Base-by-base conservation (phyloP, 768 basidiomycete species). In the Tylopilus rubrobrunneus region DNA sequence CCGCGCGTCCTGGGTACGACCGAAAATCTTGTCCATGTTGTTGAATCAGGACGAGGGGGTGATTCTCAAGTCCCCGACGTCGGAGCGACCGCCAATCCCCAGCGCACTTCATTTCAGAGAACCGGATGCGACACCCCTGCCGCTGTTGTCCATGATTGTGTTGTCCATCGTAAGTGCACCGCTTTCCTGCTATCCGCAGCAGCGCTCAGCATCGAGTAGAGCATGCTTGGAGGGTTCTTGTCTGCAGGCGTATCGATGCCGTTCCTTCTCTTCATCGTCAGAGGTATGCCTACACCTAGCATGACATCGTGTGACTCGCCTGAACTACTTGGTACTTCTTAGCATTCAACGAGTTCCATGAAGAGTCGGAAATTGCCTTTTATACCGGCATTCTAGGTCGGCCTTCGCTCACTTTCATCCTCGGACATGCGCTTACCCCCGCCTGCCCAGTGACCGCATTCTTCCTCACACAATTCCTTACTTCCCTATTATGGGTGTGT, bases 401-500 rank as follows among this genome's bases (percentile, higher is more conserved):
- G 76, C 64, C 7, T 14, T 7, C n/a, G 28, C 43, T 40, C 51
- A 31, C 48, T 52, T 64, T 52, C 57, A 59, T 54, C 49, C 43
- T 31, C 29, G 14, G 44, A 43, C 17, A 37, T 27, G 23, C 41
- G 25, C 60, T 63, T 53, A 63, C 48, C 48, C 29, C 42, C 5
- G 31, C 41, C 21, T 27, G 4, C 48, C 29, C 56, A 89, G 89
- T 91, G 27, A 80, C 89, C 36, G 83, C 82, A 3, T 93, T 94
- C 73, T 98, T 98, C 76, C 74, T 97, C 61, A 93, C 95, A 2
- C 97, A 99, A 65, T 98, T 98, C 72, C 73, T 96, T 29, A 98
- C 96, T 1, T 94, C 92, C 28, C 73, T 99, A 31, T 77, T 98
- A 51, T 99, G 96, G 96, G 89, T 87, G 64, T 53, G 72, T 67